Base-by-base conservation (phyloP, 768 basidiomycete genomes). In the Holtermanniella nyarrowii region DNA sequence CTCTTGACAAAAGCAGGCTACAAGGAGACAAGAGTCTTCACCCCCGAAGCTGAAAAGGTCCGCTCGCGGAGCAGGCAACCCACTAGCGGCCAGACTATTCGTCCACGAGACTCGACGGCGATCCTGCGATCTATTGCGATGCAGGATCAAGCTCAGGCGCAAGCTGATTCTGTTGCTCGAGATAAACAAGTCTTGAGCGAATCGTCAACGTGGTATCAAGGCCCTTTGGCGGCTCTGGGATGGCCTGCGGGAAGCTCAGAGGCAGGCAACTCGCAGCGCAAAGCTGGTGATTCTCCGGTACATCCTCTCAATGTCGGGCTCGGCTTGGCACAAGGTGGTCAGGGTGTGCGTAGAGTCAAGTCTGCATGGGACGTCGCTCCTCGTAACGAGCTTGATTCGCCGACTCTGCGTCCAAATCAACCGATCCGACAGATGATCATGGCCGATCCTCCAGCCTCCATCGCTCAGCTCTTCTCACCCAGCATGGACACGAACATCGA, bases 21-120 rank as follows among this genome's bases (percentile, higher is more conserved):
- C 76, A 88, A 88, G 69, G 89, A 93, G 65, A 90, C 88, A 2
- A 79, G 88, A 41, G 78, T 95, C 11, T 85, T 86, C 61, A 90
- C 89, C 0, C 88, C 89, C 5, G 86, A 89, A 70, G 74, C 77
- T 3, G 85, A 88, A 48, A 54, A 54, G 42, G 18, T 48, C 5
- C 45, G 55, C 16, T 18, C 43, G 7, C 25, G 54, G 26, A 65
- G 61, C 42, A 57, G 57, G 50, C 50, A 55, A 42, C 60, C 60
- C 2, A 54, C 31, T 16, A 16, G 7, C 7, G 31, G 31, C 31
- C 31, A 42, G 21, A 37, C 31, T 7, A 16, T 37, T 16, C 31
- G 16, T 7, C 31, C 7, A 7, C 31, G 31, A 7, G 31, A 37
- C 16, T 37, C 31, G 10, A 37, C 7, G 31, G 31, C 31, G 10